Conservation (phyloP, 2,329 filamentous ascomycete genomes). For the Septoria linicola region DNA sequence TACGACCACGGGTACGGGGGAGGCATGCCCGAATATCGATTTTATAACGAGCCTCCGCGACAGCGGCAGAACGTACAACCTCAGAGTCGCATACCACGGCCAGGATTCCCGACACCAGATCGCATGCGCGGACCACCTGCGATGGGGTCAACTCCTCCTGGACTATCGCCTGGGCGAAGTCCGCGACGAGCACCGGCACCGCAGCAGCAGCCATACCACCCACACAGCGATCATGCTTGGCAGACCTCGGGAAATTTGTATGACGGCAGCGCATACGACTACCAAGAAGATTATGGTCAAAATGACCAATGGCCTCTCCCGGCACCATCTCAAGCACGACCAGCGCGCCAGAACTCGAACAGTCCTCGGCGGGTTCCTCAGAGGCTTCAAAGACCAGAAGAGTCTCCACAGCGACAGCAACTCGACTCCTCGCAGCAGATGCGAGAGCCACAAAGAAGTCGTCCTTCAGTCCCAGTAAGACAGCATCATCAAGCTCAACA, state of each 20-base stretch:
- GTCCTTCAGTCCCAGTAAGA: constrained; percentile 20
- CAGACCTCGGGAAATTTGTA: constrained; percentile 28
- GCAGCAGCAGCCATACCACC: constrained; percentile 18
- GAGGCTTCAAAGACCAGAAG: constrained; percentile 33
- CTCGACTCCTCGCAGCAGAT: constrained; percentile 18
- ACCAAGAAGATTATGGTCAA: constrained; percentile 23
- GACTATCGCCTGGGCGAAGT: constrained; percentile 12
- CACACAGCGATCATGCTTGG: constrained; percentile 14
- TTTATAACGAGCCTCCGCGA: constrained; percentile 12
- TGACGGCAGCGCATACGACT: constrained; percentile 31
- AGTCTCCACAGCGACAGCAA: constrained; percentile 13
- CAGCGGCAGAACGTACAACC: constrained; percentile 11
- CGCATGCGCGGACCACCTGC: constrained; percentile 23
- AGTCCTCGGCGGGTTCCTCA: constrained; percentile 27
- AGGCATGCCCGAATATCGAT: constrained; percentile 17
- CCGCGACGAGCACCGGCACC: constrained; percentile 18
- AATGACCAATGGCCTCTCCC: constrained; percentile 33
- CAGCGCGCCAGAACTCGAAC: constrained; percentile 7
- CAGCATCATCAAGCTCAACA: constrained; percentile 23
- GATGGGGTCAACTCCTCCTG: constrained; percentile 23
- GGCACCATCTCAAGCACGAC: constrained; percentile 7
- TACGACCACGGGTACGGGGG: constrained; percentile 20
- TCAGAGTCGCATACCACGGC: constrained; percentile 22
- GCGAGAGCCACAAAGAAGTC: constrained; percentile 22
- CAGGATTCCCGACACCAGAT: constrained; percentile 13